These are phyloP conservation scores for Lasiodiplodia sp. DNA, from an alignment of 2,329 filamentous ascomycete genomes.

Conservation along the genomic window DNA sequence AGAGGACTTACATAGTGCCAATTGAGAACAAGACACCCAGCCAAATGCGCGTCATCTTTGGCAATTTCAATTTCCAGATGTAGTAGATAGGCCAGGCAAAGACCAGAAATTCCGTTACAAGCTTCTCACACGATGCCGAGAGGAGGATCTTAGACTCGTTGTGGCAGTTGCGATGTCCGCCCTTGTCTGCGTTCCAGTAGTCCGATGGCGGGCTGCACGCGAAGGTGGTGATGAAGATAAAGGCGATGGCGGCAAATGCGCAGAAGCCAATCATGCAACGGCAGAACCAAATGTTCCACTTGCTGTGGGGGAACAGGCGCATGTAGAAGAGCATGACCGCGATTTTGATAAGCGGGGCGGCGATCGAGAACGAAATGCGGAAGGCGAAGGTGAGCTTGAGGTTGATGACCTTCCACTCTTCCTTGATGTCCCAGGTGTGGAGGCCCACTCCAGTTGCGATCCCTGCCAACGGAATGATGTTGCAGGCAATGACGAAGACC, in stretches of 20 bases:
- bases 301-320: slow-evolving; percentile 37
- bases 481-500: neutral
- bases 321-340: slow-evolving; percentile 41
- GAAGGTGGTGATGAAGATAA: slow-evolving; percentile 38
- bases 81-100: slow-evolving; percentile 43
- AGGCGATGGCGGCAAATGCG: slow-evolving; percentile 31
- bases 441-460: neutral
- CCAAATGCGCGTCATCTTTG: slow-evolving; percentile 38
- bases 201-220: slow-evolving; percentile 9
- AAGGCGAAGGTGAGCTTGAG: slow-evolving; percentile 48
- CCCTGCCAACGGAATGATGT: neutral
- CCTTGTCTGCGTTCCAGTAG: neutral
- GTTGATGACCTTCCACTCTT: neutral
- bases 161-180: slow-evolving; percentile 35
- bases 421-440: neutral
- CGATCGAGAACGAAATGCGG: slow-evolving; percentile 40
- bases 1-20: slow-evolving; percentile 44
- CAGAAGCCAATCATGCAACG: slow-evolving; percentile 37
- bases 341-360: slow-evolving; percentile 34
- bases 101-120: slow-evolving; percentile 42
- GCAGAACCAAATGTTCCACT: slow-evolving; percentile 40
- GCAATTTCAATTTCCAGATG: slow-evolving; percentile 38
- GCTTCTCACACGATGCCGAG: slow-evolving; percentile 40
- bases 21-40: slow-evolving; percentile 41
- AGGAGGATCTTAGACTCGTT: slow-evolving; percentile 35